Base-by-base conservation (phyloP, 306 rosid genomes). In the Vicia villosa region DNA sequence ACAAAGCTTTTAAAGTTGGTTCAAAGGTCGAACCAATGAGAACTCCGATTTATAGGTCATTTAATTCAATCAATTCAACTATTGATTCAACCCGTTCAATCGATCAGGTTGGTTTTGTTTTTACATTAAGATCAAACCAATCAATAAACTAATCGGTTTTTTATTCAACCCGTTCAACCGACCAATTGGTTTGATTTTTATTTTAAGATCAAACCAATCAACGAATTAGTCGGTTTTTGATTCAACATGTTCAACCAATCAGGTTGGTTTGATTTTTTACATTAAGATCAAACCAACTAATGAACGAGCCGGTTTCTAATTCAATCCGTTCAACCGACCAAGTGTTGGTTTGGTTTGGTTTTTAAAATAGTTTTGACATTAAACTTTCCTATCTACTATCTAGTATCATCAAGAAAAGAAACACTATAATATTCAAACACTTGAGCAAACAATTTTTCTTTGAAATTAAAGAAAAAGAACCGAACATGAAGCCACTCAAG, bases 401-500 rank as follows among this genome's bases (percentile, higher is more conserved):
- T 19, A 24, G 46, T 36, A 54, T 60, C 52, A 76, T 66, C 69
- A 36, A 9, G 12, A 59, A 59, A 68, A 68, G 40, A 56, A 77
- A 68, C 41, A 69, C 71, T 16, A 36, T 30, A 65, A 4, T 32
- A 74, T 57, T 74, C 49, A 59, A 74, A 46, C 20, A 68, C 43
- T 57, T 36, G 17, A 47, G 66, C n/a, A 9, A 34, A 10, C 62
- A 26, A 37, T 51, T 70, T 58, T 58, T 30, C 14, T 36, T 8
- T 16, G 40, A 34, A 17, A 28, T 28, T 6, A 66, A 54, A 56
- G 49, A 12, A 40, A 70, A 51, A n/a, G 11, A 17, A 55, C n/a
- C 46, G 54, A 82, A 56, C 49, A 87, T 86, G 92, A 69, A 67
- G 22, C 70, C 14, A 24, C 55, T 34, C 76, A 82, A 74, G 81